phyloP scores from a whole-genome alignment of 73 alveolate genomes.

The Uronychia setigera region DNA sequence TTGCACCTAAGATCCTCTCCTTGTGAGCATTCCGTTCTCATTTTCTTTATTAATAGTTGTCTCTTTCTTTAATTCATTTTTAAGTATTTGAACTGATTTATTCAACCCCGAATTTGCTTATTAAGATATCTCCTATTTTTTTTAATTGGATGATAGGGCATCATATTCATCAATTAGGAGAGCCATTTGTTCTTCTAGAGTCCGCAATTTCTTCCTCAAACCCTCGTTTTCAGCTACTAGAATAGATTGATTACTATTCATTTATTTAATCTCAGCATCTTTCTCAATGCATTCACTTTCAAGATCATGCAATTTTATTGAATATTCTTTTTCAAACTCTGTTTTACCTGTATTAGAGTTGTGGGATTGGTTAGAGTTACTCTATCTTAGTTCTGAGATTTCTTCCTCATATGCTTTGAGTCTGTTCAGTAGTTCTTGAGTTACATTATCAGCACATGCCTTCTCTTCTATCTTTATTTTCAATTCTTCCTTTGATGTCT shows the following conservation, averaged over 20 bases:
- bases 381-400: not conserved
- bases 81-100: not conserved
- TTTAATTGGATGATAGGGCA: no score
- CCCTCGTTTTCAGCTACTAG: not conserved
- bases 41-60: not conserved
- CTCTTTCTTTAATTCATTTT: not conserved
- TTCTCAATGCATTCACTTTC: no score
- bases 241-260: no score
- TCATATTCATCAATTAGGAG: not conserved
- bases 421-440: conserved; percentile 32
- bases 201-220: not conserved
- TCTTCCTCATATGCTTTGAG: conserved; percentile 25
- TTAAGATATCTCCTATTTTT: not conserved
- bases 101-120: not conserved
- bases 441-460: conserved; percentile 35
- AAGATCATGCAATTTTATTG: no score
- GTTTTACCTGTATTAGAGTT: not conserved
- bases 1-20: no score
- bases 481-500: conserved; percentile 4
- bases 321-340: not conserved
- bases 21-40: not conserved
- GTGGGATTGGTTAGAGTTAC: not conserved
- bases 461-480: conserved; percentile 12
- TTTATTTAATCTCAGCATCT: no score
- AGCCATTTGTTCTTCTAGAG: not conserved